Evolutionary conservation across 2,329 filamentous ascomycete species (phyloP).

Genomic region (Pseudodiploospora longispora): DNA sequence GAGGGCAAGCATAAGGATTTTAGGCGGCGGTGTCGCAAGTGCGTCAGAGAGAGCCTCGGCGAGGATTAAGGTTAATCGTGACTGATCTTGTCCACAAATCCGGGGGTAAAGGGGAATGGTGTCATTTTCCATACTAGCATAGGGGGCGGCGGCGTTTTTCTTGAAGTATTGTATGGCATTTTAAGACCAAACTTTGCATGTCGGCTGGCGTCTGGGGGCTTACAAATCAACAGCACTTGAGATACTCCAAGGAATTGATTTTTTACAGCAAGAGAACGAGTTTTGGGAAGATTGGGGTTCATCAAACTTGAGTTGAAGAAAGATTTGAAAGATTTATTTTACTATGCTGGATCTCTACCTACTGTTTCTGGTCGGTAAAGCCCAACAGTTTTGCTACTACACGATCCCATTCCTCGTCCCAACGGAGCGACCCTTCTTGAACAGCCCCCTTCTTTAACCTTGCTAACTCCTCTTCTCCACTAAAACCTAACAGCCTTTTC

Average conservation of each 20-base stretch:
- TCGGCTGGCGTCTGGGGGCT: slow-evolving; percentile 7
- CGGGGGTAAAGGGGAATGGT: no score
- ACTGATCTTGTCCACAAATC: no score
- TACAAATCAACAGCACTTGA: not conserved
- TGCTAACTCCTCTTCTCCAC: slow-evolving; percentile 45
- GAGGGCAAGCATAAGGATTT: slow-evolving; percentile 60
- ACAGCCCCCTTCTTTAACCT: slow-evolving; percentile 60
- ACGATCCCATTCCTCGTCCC: slow-evolving; percentile 89
- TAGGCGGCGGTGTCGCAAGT: slow-evolving; percentile 66
- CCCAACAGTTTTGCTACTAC: slow-evolving; percentile 68
- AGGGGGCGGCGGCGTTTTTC: no score
- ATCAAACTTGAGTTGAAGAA: not conserved
- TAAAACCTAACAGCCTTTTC: slow-evolving; percentile 51
- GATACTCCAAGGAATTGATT: slow-evolving; percentile 1
- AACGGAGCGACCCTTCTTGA: slow-evolving; percentile 66
- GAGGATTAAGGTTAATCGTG: slow-evolving; percentile 42
- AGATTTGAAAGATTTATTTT: not conserved
- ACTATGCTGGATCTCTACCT: slow-evolving; percentile 2
- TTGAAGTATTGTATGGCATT: no score
- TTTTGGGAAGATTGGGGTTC: not conserved
- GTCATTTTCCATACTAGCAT: no score
- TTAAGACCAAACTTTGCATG: slow-evolving; percentile 1
- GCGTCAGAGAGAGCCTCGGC: slow-evolving; percentile 74
- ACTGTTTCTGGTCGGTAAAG: slow-evolving; percentile 18
- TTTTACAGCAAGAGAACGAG: not conserved